Evolutionary conservation across 2,329 filamentous ascomycete species (phyloP).

Genomic region (Pleoardoris graminearum): DNA sequence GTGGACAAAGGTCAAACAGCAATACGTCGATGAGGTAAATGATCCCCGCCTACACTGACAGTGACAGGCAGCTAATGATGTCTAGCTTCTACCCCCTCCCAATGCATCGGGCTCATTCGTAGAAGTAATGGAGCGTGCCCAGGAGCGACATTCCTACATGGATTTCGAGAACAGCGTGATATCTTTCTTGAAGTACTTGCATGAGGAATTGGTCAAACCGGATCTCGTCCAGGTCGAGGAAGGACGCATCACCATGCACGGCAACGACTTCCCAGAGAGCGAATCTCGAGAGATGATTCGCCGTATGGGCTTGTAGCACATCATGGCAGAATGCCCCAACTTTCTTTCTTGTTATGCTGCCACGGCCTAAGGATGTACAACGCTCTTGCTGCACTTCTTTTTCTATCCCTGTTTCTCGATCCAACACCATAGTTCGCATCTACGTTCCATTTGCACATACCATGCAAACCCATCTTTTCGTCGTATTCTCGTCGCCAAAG

Average conservation of each 20-base stretch:
- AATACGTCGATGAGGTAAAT: conserved; percentile 37
- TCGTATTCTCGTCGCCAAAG: too few species aligned
- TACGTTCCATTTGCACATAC: too few species aligned
- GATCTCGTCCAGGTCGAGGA: conserved; percentile 58
- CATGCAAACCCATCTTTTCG: too few species aligned
- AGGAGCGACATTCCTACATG: conserved; percentile 36
- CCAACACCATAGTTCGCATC: too few species aligned
- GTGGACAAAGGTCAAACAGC: conserved; percentile 45
- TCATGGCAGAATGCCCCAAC: too few species aligned
- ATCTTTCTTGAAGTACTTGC: conserved; percentile 49
- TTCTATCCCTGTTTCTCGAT: too few species aligned
- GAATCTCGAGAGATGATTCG: conserved; percentile 39
- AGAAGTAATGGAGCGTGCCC: conserved; percentile 33
- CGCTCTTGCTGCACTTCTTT: too few species aligned
- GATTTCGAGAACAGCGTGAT: conserved; percentile 48
- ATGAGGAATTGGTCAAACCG: conserved; percentile 50
- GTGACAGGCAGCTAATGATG: conserved; percentile 8
- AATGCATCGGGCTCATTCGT: conserved; percentile 26
- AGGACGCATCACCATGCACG: conserved; percentile 45
- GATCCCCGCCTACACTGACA: background rate
- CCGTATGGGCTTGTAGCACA: conserved; percentile 34
- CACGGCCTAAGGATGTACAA: too few species aligned
- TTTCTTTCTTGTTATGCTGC: too few species aligned
- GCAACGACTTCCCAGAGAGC: conserved; percentile 33
- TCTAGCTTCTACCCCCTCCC: conserved; percentile 22